Conservation (phyloP, 768 basidiomycete species). For the Phlebiopsis gigantea region DNA sequence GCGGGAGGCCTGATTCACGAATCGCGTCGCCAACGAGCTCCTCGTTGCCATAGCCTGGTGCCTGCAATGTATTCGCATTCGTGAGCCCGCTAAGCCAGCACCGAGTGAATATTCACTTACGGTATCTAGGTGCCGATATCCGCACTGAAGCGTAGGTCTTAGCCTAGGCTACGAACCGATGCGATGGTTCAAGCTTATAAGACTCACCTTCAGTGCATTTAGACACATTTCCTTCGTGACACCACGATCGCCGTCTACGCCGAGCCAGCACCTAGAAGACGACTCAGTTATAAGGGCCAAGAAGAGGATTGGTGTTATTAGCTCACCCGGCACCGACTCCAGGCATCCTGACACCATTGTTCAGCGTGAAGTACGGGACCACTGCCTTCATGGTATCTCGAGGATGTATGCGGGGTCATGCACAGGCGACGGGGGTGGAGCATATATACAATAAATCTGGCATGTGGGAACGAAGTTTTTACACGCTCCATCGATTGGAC, state of each 20-base stretch:
- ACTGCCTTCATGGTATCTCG: neutral
- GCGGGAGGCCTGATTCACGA: constrained; percentile 37
- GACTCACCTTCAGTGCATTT: neutral
- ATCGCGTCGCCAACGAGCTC: constrained; percentile 40
- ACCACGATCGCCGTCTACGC: neutral
- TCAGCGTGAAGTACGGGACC: constrained; percentile 5
- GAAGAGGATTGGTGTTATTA: no score
- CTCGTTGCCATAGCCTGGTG: constrained; percentile 30
- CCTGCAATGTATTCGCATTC: neutral
- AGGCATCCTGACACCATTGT: constrained; percentile 7
- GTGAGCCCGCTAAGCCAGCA: neutral
- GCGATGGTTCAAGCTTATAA: no score
- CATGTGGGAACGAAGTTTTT: no score
- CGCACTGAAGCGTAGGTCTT: no score
- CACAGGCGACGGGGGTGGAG: no score
- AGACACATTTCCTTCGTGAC: neutral
- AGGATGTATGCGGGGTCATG: no score
- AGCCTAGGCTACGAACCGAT: no score
- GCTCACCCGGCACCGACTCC: constrained; percentile 6
- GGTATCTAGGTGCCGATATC: constrained; percentile 11
- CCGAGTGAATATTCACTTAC: neutral
- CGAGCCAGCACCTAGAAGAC: neutral
- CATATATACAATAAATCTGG: no score
- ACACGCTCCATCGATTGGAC: no score
- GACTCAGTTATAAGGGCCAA: no score